Evolutionary conservation across 768 basidiomycete genomes (phyloP), one percentile per base, ranked within the genome.

Genomic region (Tylopilus subfusipes): DNA sequence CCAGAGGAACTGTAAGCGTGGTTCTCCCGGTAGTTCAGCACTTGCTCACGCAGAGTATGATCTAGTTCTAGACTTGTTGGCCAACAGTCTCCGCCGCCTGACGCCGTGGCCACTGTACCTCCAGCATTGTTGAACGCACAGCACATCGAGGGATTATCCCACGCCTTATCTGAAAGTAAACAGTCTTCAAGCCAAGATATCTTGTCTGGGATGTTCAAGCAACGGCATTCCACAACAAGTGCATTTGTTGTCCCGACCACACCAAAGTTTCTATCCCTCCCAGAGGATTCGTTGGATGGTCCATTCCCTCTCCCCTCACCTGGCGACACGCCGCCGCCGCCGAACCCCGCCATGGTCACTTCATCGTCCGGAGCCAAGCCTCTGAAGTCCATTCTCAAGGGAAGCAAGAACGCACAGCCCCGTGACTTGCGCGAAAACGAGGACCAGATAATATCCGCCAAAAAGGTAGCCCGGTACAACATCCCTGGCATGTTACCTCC

Each of bases 381-480:
- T 58, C 58, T 61, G 21, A 64, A 36, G 48, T 64, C 67, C 14
- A 64, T 70, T 22, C 60, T 70, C 52, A 68, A 70, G 58, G 68
- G n/a, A 8, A 39, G 34, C 36, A 50, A 42, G 19, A 44, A 22
- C 42, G 29, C 55, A 24, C 50, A 30, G 39, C 2, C 38, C n/a
- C 3, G 19, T 12, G 16, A 39, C n/a, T 39, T 6, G 38, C 3
- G 19, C 5, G n/a, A 2, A 8, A 6, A 39, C 4, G 2, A n/a
- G 19, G 38, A 21, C n/a, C n/a, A 21, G n/a, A 39, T 19, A 12
- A 8, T 21, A 39, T 39, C 38, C n/a, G 5, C 7, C 38, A 39
- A 21, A 36, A 36, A 39, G 38, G 16, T 39, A 21, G 2, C 38
- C 5, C 38, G 30, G 4, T 18, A 19, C 38, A 16, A 16, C 16